Conservation (phyloP, 495 filamentous ascomycete species). For the Chaetomium fimeti region DNA sequence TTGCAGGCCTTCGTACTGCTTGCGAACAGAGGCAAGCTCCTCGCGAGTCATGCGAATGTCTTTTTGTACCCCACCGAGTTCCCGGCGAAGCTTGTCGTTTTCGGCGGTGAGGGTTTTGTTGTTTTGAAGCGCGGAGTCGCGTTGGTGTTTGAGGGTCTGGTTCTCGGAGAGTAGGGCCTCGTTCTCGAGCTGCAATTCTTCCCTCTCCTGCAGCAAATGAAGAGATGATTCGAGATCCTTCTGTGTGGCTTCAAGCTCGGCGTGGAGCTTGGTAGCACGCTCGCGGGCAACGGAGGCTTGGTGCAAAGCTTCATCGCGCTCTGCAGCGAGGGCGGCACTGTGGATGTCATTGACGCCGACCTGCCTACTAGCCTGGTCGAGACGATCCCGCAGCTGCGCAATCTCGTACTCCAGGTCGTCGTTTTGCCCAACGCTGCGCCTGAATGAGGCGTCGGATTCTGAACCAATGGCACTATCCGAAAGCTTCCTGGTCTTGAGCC, state of each 20-base stretch:
- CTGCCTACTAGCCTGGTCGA: constrained; percentile 48
- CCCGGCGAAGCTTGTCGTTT: constrained; percentile 41
- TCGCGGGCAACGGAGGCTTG: constrained; percentile 44
- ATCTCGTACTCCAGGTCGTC: constrained; percentile 46
- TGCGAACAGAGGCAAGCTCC: constrained; percentile 38
- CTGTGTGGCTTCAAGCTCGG: constrained; percentile 41
- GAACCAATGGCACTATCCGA: constrained; percentile 49
- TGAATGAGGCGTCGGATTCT: constrained; percentile 45
- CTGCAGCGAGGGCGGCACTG: constrained; percentile 44
- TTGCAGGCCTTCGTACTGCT: constrained; percentile 33
- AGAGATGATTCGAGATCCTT: constrained; percentile 38
- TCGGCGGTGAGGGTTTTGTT: constrained; percentile 34
- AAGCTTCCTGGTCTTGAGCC: constrained; percentile 38
- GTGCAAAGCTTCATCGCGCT: constrained; percentile 49
- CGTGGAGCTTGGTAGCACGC: constrained; percentile 46
- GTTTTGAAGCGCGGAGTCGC: constrained; percentile 28
- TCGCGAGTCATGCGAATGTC: constrained; percentile 38
- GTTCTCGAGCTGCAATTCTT: constrained; percentile 39
- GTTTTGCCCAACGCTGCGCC: constrained; percentile 37
- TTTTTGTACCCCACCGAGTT: constrained; percentile 37
- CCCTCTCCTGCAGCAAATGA: constrained; percentile 37
- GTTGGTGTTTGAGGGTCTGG: constrained; percentile 34
- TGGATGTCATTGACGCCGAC: constrained; percentile 49
- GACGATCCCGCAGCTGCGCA: constrained; percentile 40
- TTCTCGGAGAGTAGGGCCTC: constrained; percentile 37